phyloP scores from a whole-genome alignment of 352 stramenopile genomes.

The Phytophthora cactorum region DNA sequence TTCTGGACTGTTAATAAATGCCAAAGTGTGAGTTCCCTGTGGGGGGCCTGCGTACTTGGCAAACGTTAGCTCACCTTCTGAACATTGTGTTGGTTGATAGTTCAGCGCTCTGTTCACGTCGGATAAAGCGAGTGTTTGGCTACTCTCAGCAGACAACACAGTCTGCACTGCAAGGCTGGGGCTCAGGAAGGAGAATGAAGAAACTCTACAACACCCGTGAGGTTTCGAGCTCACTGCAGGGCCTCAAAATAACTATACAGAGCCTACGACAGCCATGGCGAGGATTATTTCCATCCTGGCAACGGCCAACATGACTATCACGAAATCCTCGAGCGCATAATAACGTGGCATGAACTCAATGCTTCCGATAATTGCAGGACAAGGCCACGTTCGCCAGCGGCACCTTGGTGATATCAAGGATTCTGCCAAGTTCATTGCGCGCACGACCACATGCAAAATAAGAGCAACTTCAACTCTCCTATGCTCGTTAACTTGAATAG shows the following conservation, averaged over 20 bases:
- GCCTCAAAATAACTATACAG: slow-evolving; percentile 28
- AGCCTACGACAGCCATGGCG: slow-evolving; percentile 7
- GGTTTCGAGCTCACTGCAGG: slow-evolving; percentile 17
- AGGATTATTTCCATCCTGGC: background rate
- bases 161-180: slow-evolving; percentile 3
- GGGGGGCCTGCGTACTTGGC: background rate
- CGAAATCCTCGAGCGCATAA: background rate
- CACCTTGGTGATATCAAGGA: background rate
- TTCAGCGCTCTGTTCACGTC: background rate
- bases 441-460: background rate
- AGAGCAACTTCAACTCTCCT: background rate
- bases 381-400: slow-evolving; percentile 8
- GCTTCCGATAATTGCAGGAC: slow-evolving; percentile 9
- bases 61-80: slow-evolving; percentile 19
- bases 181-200: slow-evolving; percentile 27
- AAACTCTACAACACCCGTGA: slow-evolving; percentile 3
- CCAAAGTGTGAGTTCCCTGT: slow-evolving; percentile 4
- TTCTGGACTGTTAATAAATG: slow-evolving; percentile 32
- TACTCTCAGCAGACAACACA: slow-evolving; percentile 2
- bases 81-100: slow-evolving; percentile 10
- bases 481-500: background rate
- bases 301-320: slow-evolving; percentile 3
- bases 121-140: slow-evolving; percentile 1
- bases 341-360: slow-evolving; percentile 3
- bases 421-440: no score